Conservation (phyloP, 2,329 filamentous ascomycete genomes). For the Celoporthe dispersa region DNA sequence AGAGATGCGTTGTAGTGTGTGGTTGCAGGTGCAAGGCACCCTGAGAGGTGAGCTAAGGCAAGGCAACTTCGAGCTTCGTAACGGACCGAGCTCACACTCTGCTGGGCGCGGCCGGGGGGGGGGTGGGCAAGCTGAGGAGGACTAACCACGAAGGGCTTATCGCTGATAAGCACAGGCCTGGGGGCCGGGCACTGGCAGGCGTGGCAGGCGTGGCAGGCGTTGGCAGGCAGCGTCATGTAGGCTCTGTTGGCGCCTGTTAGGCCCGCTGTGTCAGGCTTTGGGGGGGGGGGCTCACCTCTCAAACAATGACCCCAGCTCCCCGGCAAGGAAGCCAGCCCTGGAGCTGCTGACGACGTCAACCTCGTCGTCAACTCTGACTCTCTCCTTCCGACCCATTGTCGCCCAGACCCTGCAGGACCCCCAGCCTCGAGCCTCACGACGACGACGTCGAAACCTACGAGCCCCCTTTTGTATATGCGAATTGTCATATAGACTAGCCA, state of each 20-base stretch:
- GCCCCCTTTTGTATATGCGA: not conserved
- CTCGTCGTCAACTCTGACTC: conserved; percentile 12
- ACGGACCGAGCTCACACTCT: conserved; percentile 26
- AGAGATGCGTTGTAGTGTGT: conserved; percentile 25
- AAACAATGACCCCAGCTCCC: conserved; percentile 4
- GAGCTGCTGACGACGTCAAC: conserved; percentile 30
- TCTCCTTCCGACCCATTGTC: not conserved
- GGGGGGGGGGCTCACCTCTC: conserved; percentile 16
- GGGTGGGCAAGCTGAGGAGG: conserved; percentile 8
- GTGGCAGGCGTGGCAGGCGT: conserved; percentile 9
- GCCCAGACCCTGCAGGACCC: conserved; percentile 2
- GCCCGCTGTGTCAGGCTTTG: conserved; percentile 10
- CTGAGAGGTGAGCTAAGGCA: conserved; percentile 14
- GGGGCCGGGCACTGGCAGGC: not conserved
- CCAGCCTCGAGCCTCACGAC: not conserved
- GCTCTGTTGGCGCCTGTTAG: not conserved
- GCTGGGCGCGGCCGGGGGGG: not conserved
- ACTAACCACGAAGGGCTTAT: conserved; percentile 21
- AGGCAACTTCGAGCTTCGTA: conserved; percentile 37
- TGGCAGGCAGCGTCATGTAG: not conserved
- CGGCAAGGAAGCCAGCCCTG: conserved; percentile 1
- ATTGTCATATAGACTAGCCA: not conserved
- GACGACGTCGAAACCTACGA: not conserved
- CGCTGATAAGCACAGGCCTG: conserved; percentile 20
- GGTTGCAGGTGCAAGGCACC: conserved; percentile 16